Evolutionary conservation across 2,329 filamentous ascomycete species (phyloP), one percentile per base, ranked within the genome.

Genomic region (Aspergillus sergii): DNA sequence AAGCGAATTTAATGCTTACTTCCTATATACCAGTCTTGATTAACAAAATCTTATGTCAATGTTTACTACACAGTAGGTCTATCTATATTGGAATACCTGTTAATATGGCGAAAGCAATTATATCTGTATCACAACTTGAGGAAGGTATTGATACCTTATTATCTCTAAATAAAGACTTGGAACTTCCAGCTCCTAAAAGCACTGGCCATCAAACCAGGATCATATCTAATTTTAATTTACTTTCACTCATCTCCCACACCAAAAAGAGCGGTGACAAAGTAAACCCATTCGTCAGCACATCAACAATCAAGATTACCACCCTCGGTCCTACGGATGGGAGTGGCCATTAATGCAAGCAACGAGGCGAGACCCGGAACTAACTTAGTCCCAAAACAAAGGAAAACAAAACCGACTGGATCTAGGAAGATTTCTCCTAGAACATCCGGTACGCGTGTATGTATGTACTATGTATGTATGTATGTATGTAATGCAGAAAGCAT

Each of bases 51-150:
- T n/a, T 54, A 9, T 11, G 28, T 5, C 11, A 54, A 12, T 28
- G 23, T n/a, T n/a, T 54, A 9, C 8, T 34, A 11, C 28, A 54
- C 1, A 66, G 72, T 3, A 80, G 83, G 4, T 86, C 86, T 0
- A 86, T 56, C 70, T 88, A 86, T 63, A 81, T 88, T 21, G 82
- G 85, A 65, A 67, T 88, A 5, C 86, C 86, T 0, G 79, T 80
- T 11, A 85, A 88, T 66, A 75, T 87, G 72, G 83, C 84, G 75
- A 64, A 68, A 4, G 61, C 65, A 14, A 56, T 64, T 1, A 66
- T 73, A 4, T 66, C 66, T 21, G 60, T 68, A 19, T 61, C 64
- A 12, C 68, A 5, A 32, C 30, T 11, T 32, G 30, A 32, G 30
- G 30, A 32, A 32, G 30, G 9, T 32, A 32, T 32, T 6, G 30